phyloP scores from a whole-genome alignment of 148 eudicot genomes.

The Beta vulgaris region DNA sequence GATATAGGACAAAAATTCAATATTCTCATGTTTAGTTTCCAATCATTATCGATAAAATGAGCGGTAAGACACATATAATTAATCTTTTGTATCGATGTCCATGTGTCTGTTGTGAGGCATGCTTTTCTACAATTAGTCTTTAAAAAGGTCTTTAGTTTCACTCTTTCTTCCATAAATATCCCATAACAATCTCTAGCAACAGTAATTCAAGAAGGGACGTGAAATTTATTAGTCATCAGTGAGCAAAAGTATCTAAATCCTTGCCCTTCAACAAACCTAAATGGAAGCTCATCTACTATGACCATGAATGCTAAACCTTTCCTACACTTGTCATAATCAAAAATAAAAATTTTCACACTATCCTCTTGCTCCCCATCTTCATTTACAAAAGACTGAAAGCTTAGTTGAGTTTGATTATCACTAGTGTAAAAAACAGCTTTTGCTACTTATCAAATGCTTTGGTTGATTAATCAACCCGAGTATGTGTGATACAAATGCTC shows the following conservation, averaged over 20 bases:
- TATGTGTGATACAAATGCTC: too few relatives aligned
- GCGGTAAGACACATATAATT: constrained; percentile 1
- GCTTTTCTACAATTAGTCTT: neutral
- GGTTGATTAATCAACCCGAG: too few relatives aligned
- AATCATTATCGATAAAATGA: constrained; percentile 6
- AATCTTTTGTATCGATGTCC: too few relatives aligned
- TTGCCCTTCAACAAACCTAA: neutral
- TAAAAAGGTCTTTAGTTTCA: neutral
- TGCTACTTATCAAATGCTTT: too few relatives aligned
- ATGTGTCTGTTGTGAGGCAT: constrained; percentile 1
- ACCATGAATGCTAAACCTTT: neutral
- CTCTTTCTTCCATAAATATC: neutral
- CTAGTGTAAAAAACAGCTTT: too few relatives aligned
- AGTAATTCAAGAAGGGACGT: neutral
- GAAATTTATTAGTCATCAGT: neutral
- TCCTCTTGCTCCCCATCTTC: too few relatives aligned
- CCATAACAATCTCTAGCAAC: too few relatives aligned
- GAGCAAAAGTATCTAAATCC: neutral
- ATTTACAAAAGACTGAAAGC: neutral
- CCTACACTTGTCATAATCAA: neutral
- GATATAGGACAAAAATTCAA: constrained; percentile 4
- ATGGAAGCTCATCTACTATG: constrained; percentile 4
- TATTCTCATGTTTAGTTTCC: constrained; percentile 3
- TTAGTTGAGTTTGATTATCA: neutral
- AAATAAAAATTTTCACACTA: neutral